Conservation (phyloP, 2,329 filamentous ascomycete species). For the Venturia carpophila region DNA sequence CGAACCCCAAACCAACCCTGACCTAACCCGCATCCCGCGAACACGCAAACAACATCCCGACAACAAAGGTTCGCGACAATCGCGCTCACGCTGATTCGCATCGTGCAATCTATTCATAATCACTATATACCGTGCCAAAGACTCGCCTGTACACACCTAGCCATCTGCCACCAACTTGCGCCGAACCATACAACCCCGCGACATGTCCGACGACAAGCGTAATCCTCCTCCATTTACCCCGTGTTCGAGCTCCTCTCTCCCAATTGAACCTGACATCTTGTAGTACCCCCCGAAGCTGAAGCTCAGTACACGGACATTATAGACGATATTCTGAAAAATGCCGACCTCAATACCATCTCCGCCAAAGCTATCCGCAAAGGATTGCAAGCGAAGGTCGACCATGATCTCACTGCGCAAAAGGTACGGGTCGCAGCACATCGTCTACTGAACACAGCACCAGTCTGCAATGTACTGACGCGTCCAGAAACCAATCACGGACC, state of each 20-base stretch:
- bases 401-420: conserved; percentile 57
- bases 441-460: background rate
- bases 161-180: background rate
- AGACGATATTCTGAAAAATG: conserved; percentile 52
- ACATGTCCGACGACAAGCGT: conserved; percentile 5
- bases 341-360: conserved; percentile 57
- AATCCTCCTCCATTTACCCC: background rate
- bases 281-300: conserved; percentile 44
- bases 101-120: background rate
- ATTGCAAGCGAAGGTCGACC: conserved; percentile 51
- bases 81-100: background rate
- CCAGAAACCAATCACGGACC: conserved; percentile 38
- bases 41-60: conserved; percentile 3
- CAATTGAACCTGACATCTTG: conserved; percentile 10
- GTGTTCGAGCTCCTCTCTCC: background rate
- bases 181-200: background rate
- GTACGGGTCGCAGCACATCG: conserved; percentile 31
- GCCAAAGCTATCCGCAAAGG: conserved; percentile 58
- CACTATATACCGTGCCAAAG: background rate
- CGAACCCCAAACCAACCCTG: background rate
- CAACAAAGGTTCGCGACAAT: conserved; percentile 12
- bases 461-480: background rate
- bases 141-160: background rate
- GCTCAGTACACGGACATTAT: conserved; percentile 51
- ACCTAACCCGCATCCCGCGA: conserved; percentile 8